Conservation (phyloP, 768 basidiomycete species). For the Dictyophora rubrovolvata region DNA sequence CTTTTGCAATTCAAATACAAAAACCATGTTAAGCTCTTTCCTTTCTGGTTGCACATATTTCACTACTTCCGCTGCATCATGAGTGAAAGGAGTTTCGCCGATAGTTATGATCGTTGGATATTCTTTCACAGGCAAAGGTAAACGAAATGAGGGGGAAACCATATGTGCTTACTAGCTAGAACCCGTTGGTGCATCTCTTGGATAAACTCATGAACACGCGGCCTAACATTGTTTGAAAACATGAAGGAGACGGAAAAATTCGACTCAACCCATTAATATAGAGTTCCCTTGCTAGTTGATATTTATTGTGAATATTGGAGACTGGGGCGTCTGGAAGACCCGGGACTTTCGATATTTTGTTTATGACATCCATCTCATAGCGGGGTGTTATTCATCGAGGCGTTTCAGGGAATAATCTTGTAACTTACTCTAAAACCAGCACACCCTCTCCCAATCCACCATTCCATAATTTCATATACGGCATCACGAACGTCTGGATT, state of each 20-base stretch:
- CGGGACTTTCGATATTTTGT: slow-evolving; percentile 51
- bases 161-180: slow-evolving; percentile 37
- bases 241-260: background rate
- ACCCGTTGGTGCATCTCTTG: slow-evolving; percentile 57
- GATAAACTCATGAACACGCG: slow-evolving; percentile 56
- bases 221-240: slow-evolving; percentile 28
- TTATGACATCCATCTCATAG: slow-evolving; percentile 59
- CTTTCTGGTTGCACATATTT: slow-evolving; percentile 45
- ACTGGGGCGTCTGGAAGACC: slow-evolving; percentile 61
- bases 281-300: slow-evolving; percentile 43
- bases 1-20: slow-evolving; percentile 54
- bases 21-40: slow-evolving; percentile 57
- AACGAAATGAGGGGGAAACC: background rate
- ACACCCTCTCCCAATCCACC: slow-evolving; percentile 66
- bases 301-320: slow-evolving; percentile 35
- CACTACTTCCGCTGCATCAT: slow-evolving; percentile 40
- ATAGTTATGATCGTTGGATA: slow-evolving; percentile 49
- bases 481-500: slow-evolving; percentile 44
- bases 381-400: background rate
- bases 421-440: slow-evolving; percentile 56
- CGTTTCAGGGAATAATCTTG: background rate
- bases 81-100: slow-evolving; percentile 53
- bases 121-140: too few species aligned
- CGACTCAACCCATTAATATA: slow-evolving; percentile 47
- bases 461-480: slow-evolving; percentile 55